These are phyloP conservation scores for Lactarius tabidus DNA, from an alignment of 768 basidiomycete genomes.

Conservation along the genomic window DNA sequence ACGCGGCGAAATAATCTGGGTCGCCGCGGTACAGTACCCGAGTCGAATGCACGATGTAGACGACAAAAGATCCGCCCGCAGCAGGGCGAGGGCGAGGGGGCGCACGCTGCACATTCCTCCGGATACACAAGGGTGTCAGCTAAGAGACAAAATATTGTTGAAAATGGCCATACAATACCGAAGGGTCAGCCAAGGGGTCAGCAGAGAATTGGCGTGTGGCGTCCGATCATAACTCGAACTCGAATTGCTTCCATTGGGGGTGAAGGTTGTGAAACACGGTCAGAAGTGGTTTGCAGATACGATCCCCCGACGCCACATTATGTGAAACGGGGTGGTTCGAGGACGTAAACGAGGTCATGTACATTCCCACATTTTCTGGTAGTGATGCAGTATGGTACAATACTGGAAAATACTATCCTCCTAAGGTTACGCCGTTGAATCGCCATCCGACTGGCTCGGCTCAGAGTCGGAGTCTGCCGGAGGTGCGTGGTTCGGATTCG, in stretches of 20 bases:
- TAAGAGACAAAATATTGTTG: not conserved
- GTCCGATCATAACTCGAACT: not conserved
- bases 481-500: conserved; percentile 21
- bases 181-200: not conserved
- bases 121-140: not conserved
- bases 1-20: not conserved
- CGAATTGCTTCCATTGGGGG: not conserved
- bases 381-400: not conserved
- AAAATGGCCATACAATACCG: not conserved
- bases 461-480: conserved; percentile 5
- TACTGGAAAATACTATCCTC: not conserved
- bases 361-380: not conserved
- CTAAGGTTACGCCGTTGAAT: not conserved
- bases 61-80: not conserved
- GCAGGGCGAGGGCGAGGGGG: not conserved
- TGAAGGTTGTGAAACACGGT: not conserved
- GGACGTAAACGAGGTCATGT: conserved; percentile 14
- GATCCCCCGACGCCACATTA: not conserved
- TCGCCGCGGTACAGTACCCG: not conserved
- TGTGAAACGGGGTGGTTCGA: conserved; percentile 4
- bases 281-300: not conserved
- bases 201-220: not conserved
- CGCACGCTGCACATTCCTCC: not conserved
- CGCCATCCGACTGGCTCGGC: conserved; percentile 1
- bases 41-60: not conserved